Evolutionary conservation across 1,284 basidiomycete genomes (phyloP), one percentile per base, ranked within the genome.

Genomic region (Omphalotus olearius): DNA sequence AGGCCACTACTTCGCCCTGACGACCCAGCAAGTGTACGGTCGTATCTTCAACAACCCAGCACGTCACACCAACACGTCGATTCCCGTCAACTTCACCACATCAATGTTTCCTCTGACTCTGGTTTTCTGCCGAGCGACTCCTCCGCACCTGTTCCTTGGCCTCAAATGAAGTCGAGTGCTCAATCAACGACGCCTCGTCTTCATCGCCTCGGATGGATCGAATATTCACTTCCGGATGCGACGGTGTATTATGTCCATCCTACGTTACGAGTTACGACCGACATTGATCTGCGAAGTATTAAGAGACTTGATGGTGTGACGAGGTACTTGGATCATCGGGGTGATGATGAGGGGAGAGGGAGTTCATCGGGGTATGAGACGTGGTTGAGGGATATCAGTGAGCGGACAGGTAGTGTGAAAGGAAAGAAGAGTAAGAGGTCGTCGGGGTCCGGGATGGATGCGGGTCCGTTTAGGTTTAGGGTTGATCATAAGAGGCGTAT

Each of bases 161-260:
- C 48, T 25, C 41, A 42, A 2, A 26, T 25, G 10, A 50, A 50
- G 18, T 10, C 30, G 30, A 26, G 14, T 18, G 9, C 42, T 2
- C 37, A 13, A 39, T 39, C 50, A 33, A 37, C 45, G n/a, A 49
- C 55, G 25, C 58, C 52, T 51, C n/a, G 50, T 61, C 48, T 69
- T 62, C 60, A 63, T 41, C 57, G 63, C 6, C 66, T 72, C 10
- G 79, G 79, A 6, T 90, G 88, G 87, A 71, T 76, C 40, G 83
- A 84, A 60, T 80, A 85, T 61, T 69, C 75, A 7, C 76, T 90
- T 10, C 87, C 88, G 0, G 84, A 89, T 59, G 78, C 78, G 16
- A 69, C 76, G 3, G 69, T 75, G 35, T 90, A 90, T 66, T 90
- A 81, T 59, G 74, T 78, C 37, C 83, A 88, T 57, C 74, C 76